Base-by-base conservation (phyloP, 495 filamentous ascomycete genomes). In the Aspergillus ellipticus region DNA sequence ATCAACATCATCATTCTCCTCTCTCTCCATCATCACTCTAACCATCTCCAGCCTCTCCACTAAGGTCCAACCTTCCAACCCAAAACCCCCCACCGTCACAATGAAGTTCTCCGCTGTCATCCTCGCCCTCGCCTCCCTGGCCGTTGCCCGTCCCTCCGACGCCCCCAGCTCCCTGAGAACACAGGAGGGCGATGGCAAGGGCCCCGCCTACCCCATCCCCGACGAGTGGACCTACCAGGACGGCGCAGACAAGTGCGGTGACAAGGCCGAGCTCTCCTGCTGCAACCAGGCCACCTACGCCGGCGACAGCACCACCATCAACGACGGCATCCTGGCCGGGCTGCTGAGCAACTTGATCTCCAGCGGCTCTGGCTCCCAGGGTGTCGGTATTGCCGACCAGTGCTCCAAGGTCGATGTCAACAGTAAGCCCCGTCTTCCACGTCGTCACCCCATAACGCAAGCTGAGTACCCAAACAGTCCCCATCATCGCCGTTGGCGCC, bases 191-290 rank as follows among this genome's bases (percentile, higher is more conserved):
- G 60, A 54, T 54, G 59, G 58, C 55, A n/a, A 55, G 6, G n/a
- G n/a, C n/a, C 29, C 64, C 59, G 55, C 54, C 60, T 73, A 68
- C 66, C 63, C 68, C 54, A 70, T 72, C 31, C 73, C 71, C 39
- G 66, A 72, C 57, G 51, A 63, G 62, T 62, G 78, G 50, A 80
- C 78, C 49, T 66, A 79, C 63, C 60, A 74, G 64, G 65, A 80
- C 66, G 78, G 71, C 19, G 69, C 73, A 53, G 66, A 70, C 62
- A 77, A 75, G 63, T 81, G 78, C 53, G 78, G 78, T 63, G 60
- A 71, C 60, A 66, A 79, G 66, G 74, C 78, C 58, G 65, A 76
- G 63, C 72, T 81, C 45, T 70, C 73, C 56, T 79, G 78, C 70
- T 76, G 74, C 42, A 78, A 79, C 63, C 71, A 78, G 55, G 67